Evolutionary conservation across 768 basidiomycete genomes (phyloP).

Genomic region (Glaciozyma antarctica): DNA sequence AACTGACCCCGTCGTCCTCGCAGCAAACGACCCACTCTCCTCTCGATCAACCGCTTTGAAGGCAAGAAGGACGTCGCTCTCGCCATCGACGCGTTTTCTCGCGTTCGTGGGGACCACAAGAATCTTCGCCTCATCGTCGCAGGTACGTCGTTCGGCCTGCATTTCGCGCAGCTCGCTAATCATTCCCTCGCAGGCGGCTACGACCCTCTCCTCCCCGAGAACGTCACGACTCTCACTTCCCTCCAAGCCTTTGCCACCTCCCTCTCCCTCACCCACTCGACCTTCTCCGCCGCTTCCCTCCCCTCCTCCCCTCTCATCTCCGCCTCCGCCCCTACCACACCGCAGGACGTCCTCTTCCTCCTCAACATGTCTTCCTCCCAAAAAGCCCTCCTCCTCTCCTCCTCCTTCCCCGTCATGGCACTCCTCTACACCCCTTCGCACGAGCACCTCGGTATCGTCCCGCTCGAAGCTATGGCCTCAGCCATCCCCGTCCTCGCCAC

Average conservation of each 20-base stretch:
- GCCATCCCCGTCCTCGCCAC: constrained; percentile 84
- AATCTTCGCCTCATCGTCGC: constrained; percentile 65
- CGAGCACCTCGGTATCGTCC: constrained; percentile 96
- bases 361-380: constrained; percentile 74
- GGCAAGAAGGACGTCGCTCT: constrained; percentile 82
- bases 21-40: constrained; percentile 59
- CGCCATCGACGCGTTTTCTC: constrained; percentile 68
- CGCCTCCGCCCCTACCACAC: constrained; percentile 21
- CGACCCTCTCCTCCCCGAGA: constrained; percentile 77
- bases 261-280: constrained; percentile 47
- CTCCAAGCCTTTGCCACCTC: constrained; percentile 55
- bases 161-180: background rate
- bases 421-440: constrained; percentile 88
- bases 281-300: constrained; percentile 24
- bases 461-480: constrained; percentile 87
- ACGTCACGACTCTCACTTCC: constrained; percentile 53
- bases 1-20: background rate
- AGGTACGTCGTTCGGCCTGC: constrained; percentile 44
- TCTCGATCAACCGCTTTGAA: constrained; percentile 89
- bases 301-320: constrained; percentile 4
- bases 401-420: constrained; percentile 53
- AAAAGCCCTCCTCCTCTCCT: constrained; percentile 65
- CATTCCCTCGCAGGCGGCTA: constrained; percentile 61
- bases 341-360: constrained; percentile 2
- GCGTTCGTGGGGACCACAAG: constrained; percentile 40